Evolutionary conservation across 1,139 yeast genomes (phyloP).

Genomic region (Lodderomyces metapsilosis): DNA sequence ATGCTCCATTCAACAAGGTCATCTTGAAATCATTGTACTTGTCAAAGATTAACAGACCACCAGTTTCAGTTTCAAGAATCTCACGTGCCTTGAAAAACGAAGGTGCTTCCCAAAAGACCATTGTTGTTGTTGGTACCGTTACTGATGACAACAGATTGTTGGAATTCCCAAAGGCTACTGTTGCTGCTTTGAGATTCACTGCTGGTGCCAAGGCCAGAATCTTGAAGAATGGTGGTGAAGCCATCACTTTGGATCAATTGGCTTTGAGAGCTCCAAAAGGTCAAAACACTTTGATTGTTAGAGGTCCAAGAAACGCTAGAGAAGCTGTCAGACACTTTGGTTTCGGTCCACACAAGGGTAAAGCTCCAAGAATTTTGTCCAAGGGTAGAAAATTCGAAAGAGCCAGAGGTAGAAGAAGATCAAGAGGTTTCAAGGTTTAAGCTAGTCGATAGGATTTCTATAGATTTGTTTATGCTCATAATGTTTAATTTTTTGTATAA

Average conservation of each 20-base stretch:
- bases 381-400: conserved; percentile 99
- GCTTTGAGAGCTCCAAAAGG: conserved; percentile 99
- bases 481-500: neutral
- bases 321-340: conserved; percentile 99
- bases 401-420: conserved; percentile 99
- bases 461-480: conserved; percentile 1
- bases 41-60: conserved; percentile 99
- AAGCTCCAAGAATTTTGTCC: conserved; percentile 98
- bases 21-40: conserved; percentile 92
- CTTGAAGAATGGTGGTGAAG: conserved; percentile 99
- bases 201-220: conserved; percentile 98
- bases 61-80: conserved; percentile 93
- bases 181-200: conserved; percentile 99
- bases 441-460: conserved; percentile 22
- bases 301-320: conserved; percentile 99
- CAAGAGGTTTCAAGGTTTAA: conserved; percentile 99
- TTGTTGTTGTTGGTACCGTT: conserved; percentile 99
- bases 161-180: conserved; percentile 93
- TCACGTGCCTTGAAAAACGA: conserved; percentile 77
- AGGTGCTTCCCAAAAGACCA: conserved; percentile 87
- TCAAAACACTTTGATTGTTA: conserved; percentile 94
- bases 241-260: conserved; percentile 97
- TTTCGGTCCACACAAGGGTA: conserved; percentile 98
- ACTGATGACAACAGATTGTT: conserved; percentile 96
- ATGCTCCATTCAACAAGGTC: conserved; percentile 97